Evolutionary conservation across 2,329 filamentous ascomycete species (phyloP), one percentile per base, ranked within the genome.

Genomic region (Trichoderma sp.): DNA sequence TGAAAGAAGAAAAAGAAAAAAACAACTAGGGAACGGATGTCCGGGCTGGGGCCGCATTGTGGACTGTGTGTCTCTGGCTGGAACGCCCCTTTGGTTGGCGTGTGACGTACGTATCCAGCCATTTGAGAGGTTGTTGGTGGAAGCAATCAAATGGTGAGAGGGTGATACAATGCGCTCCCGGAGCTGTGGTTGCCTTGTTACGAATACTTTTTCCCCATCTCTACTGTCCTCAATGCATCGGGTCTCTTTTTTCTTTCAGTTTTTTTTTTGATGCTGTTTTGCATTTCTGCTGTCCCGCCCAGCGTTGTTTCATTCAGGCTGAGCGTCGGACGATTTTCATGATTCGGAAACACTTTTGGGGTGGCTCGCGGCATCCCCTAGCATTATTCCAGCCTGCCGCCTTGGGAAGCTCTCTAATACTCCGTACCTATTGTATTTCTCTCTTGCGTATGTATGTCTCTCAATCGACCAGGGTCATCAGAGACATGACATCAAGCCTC

Each of bases 401-500:
- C 30, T 67, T 67, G 28, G 64, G 64, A 67, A 66, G 47, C 61
- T 64, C 43, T 51, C 3, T 43, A 39, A 30, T 53, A 24, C 21
- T 26, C 6, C 34, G 39, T 26, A 36, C 14, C 18, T 36, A 43
- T 9, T 7, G 4, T 11, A 7, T 71, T 26, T 57, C 34, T 58
- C 39, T 32, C n/a, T 18, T 39, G 24, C 34, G 21, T 64, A 14
- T 56, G 11, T 51, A 51, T 39, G 36, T 18, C 36, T 18, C 32
- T 43, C 18, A 11, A 32, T 66, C 30, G 69, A 64, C 69, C 51
- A 28, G 69, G 69, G 36, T 71, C 26, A 51, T 36, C 21, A 71
- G 69, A 65, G 61, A 71, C 62, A 65, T 65, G 69, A 66, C 61
- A 71, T 71, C 61, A 65, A 66, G 58, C 63, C 63, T 53, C 30